A percentile compares a stretch with the other conserved stretches of the same genome.
Conservation (phyloP, 2,329 filamentous ascomycete species). For the Rutstroemia sp. region DNA sequence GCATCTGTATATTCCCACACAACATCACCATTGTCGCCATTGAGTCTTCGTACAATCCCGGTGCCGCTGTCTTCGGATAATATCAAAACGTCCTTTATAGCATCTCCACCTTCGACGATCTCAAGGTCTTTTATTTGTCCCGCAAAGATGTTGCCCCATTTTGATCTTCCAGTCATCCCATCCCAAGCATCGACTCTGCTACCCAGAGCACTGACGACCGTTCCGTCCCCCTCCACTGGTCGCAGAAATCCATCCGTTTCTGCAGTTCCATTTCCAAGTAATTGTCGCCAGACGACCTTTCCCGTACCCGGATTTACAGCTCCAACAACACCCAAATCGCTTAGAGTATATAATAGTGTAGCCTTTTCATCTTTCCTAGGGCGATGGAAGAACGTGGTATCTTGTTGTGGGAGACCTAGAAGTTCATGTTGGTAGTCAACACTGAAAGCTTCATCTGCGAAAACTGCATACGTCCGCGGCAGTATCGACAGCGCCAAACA, state of each 20-base stretch:
- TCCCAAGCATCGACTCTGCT: slow-evolving; percentile 72
- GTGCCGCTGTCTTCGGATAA: slow-evolving; percentile 52
- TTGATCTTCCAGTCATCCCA: slow-evolving; percentile 68
- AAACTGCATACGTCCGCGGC: slow-evolving; percentile 52
- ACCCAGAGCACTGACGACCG: slow-evolving; percentile 67
- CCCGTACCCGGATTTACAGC: slow-evolving; percentile 87
- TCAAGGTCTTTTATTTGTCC: slow-evolving; percentile 63
- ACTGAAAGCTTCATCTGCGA: slow-evolving; percentile 82
- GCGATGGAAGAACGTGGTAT: slow-evolving; percentile 91
- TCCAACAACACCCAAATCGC: slow-evolving; percentile 74
- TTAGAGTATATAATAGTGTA: slow-evolving; percentile 84
- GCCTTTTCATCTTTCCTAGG: slow-evolving; percentile 76
- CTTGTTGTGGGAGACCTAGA: slow-evolving; percentile 71
- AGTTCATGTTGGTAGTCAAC: slow-evolving; percentile 92
- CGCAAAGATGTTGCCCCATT: slow-evolving; percentile 61
- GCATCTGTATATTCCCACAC: slow-evolving; percentile 72
- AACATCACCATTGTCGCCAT: slow-evolving; percentile 62
- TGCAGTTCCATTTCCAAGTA: slow-evolving; percentile 44
- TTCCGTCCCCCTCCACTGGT: slow-evolving; percentile 71
- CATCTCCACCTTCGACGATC: slow-evolving; percentile 54
- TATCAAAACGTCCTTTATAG: slow-evolving; percentile 63
- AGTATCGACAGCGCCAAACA: slow-evolving; percentile 26
- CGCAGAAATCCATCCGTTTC: slow-evolving; percentile 43
- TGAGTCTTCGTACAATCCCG: slow-evolving; percentile 60
- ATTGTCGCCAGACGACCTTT: slow-evolving; percentile 77